Percentiles rank a stretch among this genome's conserved stretches.
Evolutionary conservation across 2,329 filamentous ascomycete species (phyloP).

Genomic region (Phialocephala subalpina): DNA sequence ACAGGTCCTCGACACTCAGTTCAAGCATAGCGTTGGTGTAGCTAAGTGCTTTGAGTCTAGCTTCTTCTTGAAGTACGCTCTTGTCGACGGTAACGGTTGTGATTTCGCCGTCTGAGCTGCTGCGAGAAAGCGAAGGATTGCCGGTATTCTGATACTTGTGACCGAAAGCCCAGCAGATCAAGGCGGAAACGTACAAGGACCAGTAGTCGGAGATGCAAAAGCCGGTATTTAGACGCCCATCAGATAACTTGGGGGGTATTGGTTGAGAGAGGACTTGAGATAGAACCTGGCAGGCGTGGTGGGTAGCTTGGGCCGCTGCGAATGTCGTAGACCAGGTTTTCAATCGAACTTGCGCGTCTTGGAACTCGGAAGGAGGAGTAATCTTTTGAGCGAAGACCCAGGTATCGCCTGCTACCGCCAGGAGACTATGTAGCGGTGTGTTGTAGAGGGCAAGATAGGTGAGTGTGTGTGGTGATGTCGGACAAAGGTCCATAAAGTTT

Average conservation of each 20-base stretch:
- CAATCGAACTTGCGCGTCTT: conserved; percentile 56
- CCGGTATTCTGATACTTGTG: conserved; percentile 42
- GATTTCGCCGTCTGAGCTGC: conserved; percentile 25
- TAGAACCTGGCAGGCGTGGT: conserved; percentile 61
- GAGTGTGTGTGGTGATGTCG: conserved; percentile 54
- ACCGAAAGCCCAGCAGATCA: conserved; percentile 67
- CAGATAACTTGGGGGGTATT: conserved; percentile 17
- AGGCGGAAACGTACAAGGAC: conserved; percentile 62
- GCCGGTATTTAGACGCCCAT: conserved; percentile 23
- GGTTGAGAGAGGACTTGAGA: conserved; percentile 51
- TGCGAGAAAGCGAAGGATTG: conserved; percentile 29
- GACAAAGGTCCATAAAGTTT: conserved; percentile 49
- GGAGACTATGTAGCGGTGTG: conserved; percentile 64
- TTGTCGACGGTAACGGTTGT: conserved; percentile 18
- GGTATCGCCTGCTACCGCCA: conserved; percentile 65
- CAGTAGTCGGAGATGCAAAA: conserved; percentile 57
- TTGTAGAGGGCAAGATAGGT: conserved; percentile 65
- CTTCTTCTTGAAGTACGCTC: conserved; percentile 22
- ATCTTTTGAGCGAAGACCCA: conserved; percentile 66
- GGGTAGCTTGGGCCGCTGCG: conserved; percentile 54
- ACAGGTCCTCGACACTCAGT: conserved; percentile 50
- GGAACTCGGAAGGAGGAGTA: conserved; percentile 51
- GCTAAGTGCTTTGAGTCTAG: conserved; percentile 37
- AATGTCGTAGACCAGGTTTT: conserved; percentile 54
- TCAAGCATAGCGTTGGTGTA: conserved; percentile 51